Evolutionary conservation across 208 protist genomes (phyloP).

Genomic region (Crithidia brevicula): DNA sequence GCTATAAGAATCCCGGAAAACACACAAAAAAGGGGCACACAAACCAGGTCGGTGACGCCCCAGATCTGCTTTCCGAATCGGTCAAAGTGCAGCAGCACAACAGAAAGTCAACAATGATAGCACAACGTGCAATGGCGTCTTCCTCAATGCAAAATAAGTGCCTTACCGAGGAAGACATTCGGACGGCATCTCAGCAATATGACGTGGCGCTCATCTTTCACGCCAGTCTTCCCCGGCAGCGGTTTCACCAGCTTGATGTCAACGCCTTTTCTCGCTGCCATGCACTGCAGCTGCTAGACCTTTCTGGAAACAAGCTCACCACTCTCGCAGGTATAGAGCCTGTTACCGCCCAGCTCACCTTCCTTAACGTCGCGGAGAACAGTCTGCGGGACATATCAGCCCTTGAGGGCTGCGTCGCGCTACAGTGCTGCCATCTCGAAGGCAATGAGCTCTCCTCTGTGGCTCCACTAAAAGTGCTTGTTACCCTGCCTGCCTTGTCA

Average conservation of each 20-base stretch:
- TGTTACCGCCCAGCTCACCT: slow-evolving; percentile 48
- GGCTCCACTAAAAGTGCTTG: slow-evolving; percentile 40
- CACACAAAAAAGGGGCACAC: too few species aligned
- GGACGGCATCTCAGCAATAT: slow-evolving; percentile 64
- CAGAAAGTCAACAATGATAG: neutral
- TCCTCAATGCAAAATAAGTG: neutral
- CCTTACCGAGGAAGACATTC: slow-evolving; percentile 51
- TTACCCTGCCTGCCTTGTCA: slow-evolving; percentile 41
- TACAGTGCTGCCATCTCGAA: slow-evolving; percentile 58
- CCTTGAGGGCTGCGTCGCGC: slow-evolving; percentile 30
- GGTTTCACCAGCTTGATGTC: slow-evolving; percentile 31
- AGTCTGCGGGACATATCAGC: slow-evolving; percentile 40
- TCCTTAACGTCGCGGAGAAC: slow-evolving; percentile 81
- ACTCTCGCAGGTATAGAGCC: slow-evolving; percentile 57
- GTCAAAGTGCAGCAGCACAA: neutral
- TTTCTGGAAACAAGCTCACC: slow-evolving; percentile 66
- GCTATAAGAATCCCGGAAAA: too few species aligned
- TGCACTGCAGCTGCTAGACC: slow-evolving; percentile 56
- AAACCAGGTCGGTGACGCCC: too few species aligned
- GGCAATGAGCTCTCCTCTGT: slow-evolving; percentile 65
- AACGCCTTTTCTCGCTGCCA: slow-evolving; percentile 47
- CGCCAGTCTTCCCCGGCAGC: slow-evolving; percentile 27
- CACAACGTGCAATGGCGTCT: neutral
- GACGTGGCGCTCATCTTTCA: slow-evolving; percentile 57
- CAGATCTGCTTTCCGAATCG: too few species aligned